Base-by-base conservation (phyloP, 179 eudicot genomes). In the Vitellaria paradoxa region DNA sequence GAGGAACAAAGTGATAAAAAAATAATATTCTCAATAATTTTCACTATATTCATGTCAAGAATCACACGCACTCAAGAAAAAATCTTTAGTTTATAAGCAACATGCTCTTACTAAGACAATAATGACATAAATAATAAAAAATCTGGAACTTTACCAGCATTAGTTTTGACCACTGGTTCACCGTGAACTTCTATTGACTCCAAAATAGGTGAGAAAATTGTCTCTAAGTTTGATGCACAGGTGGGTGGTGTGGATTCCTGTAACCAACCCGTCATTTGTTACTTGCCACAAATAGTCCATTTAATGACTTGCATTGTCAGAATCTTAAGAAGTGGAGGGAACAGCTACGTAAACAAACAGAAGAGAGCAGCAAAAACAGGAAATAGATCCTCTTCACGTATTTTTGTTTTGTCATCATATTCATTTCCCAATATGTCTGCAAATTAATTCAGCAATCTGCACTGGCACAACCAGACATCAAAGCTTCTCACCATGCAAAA, bases 161-260 rank as follows among this genome's bases (percentile, higher is more conserved):
- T 71, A 46, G 65, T 71, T 68, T 67, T 68, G 73, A 79, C 21
- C 62, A 70, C 56, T 77, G 74, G 65, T 62, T 72, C 85, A 75
- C 70, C 68, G 24, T 63, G 81, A 77, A 66, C 72, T 72, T 83
- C 89, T 69, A 70, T 77, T 24, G 89, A 81, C 78, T 82, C 81
- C 77, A 81, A 74, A 14, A 77, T 53, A n/a, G 94, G 97, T 17
- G 94, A 91, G 86, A 94, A 91, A 60, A 94, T 88, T 60, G 93
- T 87, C 83, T 88, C 97, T 46, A 75, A 64, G 78, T 83, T 89
- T 76, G 92, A 73, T 6, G 85, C 68, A 84, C 86, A 85, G 61
- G 90, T 87, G 76, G 79, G 80, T 73, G 78, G 55, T 26, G 84
- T 81, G 60, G 83, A 74, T 66, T 87, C 97, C 97, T 93, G 90